A percentile compares a stretch with the other conserved stretches of the same genome.
Conservation (phyloP, 768 basidiomycete genomes). For the Obba rivulosa region DNA sequence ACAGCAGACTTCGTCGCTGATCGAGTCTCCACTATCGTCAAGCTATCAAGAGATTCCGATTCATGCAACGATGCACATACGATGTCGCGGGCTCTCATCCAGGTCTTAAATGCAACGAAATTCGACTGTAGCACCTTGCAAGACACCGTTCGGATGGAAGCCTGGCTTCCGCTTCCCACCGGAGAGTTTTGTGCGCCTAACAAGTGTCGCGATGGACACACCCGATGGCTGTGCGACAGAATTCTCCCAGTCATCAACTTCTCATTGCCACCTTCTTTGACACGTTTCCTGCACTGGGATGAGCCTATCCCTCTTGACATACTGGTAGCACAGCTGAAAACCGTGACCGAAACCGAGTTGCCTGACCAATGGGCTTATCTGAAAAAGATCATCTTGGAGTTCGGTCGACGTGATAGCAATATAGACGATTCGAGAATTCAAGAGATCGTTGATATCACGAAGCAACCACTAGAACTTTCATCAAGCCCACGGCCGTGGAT, state of each 20-base stretch:
- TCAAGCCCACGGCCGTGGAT: not conserved
- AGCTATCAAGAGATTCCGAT: not conserved
- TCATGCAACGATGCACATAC: not conserved
- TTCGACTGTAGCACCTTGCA: conserved; percentile 15
- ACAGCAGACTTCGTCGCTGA: conserved; percentile 1
- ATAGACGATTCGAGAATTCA: not conserved
- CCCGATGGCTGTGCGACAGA: conserved; percentile 30
- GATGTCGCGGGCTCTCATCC: not conserved
- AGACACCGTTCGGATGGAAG: conserved; percentile 5
- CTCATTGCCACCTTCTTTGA: conserved; percentile 4
- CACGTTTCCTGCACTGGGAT: conserved; percentile 34
- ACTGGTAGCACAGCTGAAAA: conserved; percentile 1
- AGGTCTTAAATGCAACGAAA: conserved; percentile 2
- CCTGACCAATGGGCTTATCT: not conserved
- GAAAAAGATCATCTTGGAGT: conserved; percentile 1
- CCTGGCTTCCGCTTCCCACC: conserved; percentile 35
- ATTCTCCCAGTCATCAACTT: conserved; percentile 29
- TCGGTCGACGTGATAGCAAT: conserved; percentile 2
- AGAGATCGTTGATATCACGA: too few species aligned
- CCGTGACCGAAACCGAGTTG: not conserved
- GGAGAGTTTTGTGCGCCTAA: conserved; percentile 24
- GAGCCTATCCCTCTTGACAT: conserved; percentile 22
- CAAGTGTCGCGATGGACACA: conserved; percentile 18
- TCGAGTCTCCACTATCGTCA: not conserved
- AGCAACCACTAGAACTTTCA: too few species aligned